Evolutionary conservation across 2,329 filamentous ascomycete species (phyloP).

Genomic region (Pestalotiopsis sp.): DNA sequence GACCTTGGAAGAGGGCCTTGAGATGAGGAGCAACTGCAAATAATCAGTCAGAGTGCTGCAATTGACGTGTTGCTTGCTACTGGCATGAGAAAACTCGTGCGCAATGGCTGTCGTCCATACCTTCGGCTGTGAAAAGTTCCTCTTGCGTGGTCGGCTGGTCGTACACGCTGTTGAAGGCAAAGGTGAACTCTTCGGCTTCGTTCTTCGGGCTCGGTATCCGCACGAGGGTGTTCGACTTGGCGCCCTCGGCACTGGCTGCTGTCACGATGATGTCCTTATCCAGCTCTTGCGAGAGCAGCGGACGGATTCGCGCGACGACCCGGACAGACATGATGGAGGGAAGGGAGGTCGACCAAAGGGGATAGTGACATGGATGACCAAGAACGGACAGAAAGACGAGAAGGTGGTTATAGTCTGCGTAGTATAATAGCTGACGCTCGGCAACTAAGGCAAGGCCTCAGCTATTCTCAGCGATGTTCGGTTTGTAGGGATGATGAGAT

Average conservation of each 20-base stretch:
- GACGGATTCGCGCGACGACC: conserved; percentile 89
- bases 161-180: conserved; percentile 94
- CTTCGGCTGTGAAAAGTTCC: conserved; percentile 85
- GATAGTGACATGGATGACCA: conserved; percentile 2
- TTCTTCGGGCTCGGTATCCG: conserved; percentile 95
- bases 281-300: conserved; percentile 81
- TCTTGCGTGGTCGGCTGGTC: conserved; percentile 80
- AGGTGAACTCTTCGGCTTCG: conserved; percentile 86
- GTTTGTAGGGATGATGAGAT: background rate
- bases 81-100: background rate
- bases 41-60: conserved; percentile 19
- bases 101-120: conserved; percentile 48
- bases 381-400: background rate
- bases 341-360: background rate
- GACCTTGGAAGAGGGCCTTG: conserved; percentile 88
- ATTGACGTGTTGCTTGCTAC: background rate
- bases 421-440: conserved; percentile 1
- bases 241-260: conserved; percentile 63
- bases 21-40: conserved; percentile 79
- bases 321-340: conserved; percentile 63
- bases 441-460: background rate
- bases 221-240: conserved; percentile 68
- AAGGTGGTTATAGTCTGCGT: background rate
- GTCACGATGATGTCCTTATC: conserved; percentile 86
- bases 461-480: background rate